Evolutionary conservation across 768 basidiomycete genomes (phyloP).

Genomic region (Panaeolus cyanescens): DNA sequence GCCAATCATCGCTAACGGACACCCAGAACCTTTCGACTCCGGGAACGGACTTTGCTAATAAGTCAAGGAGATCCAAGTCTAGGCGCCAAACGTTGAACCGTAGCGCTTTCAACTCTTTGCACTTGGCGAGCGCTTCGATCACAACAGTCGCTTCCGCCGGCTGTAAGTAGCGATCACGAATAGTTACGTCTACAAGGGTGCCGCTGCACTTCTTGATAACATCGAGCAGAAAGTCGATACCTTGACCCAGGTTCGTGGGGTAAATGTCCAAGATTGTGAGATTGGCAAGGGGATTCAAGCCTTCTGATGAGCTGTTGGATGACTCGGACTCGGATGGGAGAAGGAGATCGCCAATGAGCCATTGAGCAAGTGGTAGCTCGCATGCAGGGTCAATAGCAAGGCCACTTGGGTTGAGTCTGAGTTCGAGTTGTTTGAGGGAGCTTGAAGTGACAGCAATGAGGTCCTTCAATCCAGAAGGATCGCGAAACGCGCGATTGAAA

Average conservation of each 20-base stretch:
- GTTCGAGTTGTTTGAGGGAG: conserved; percentile 30
- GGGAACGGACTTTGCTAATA: conserved; percentile 27
- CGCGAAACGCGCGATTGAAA: conserved; percentile 36
- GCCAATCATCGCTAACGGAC: conserved; percentile 24
- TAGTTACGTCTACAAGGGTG: conserved; percentile 31
- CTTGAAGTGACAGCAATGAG: conserved; percentile 28
- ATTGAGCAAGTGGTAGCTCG: conserved; percentile 32
- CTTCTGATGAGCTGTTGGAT: conserved; percentile 17
- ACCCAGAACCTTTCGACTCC: conserved; percentile 29
- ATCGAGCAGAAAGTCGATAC: conserved; percentile 31
- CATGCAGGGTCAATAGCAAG: conserved; percentile 22
- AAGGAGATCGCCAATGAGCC: conserved; percentile 22
- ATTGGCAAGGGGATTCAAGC: conserved; percentile 23
- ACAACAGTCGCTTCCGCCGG: conserved; percentile 30
- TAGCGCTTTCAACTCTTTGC: conserved; percentile 24
- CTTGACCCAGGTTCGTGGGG: conserved; percentile 32
- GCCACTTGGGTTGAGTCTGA: conserved; percentile 39
- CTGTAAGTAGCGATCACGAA: conserved; percentile 41
- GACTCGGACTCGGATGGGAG: background rate
- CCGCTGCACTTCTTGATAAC: conserved; percentile 29
- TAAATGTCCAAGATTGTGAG: conserved; percentile 38
- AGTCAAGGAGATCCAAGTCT: conserved; percentile 29
- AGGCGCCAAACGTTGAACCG: conserved; percentile 34
- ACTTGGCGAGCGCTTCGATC: conserved; percentile 20
- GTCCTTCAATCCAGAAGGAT: conserved; percentile 32